Base-by-base conservation (phyloP, 257 asterid genomes). In the Solanum chilense region DNA sequence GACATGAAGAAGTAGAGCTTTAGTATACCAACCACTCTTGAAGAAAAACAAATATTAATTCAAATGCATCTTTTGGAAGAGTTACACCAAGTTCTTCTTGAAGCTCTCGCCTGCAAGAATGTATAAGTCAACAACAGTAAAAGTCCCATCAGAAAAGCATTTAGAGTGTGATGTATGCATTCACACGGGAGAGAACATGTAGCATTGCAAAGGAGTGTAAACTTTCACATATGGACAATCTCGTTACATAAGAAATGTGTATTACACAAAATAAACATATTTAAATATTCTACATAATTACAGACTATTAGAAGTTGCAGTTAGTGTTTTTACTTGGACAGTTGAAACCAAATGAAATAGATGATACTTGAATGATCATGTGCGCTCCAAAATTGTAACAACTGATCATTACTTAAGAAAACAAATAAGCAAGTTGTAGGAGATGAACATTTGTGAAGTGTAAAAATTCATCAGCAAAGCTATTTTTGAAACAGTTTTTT, bases 41-140 rank as follows among this genome's bases (percentile, higher is more conserved):
- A 86, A 95, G 96, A 89, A 92, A 93, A 87, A 91, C 92, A 90
- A 93, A 95, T 74, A 97, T 88, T 89, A 92, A 89, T 85, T 97
- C 99, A 87, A 96, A 95, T 83, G 99, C 98, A 90, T 95, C 98
- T 93, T 93, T 93, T 9, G 98, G 99, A 90, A 97, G 98, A 86
- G 78, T 87, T 87, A 96, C 88, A 49, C 99, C 99, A 85, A 97
- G 99, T 92, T 97, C 99, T 89, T 97, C 99, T 15, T 96, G 94
- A 91, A 97, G 96, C 89, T 97, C 99, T 94, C 98, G 92, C 97
- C 99, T 97, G 91, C 80, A 90, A 86, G 82, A 90, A 91, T 45
- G 86, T 82, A 85, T 87, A 87, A 88, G 21, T 83, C 33, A 69
- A 83, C 68, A 73, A 84, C 45, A 80, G 68, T 80, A 80, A 23